Percentiles rank a stretch among this genome's conserved stretches.
Conservation (phyloP, 139 green algal species). For the Ettlia oleoabundans region DNA sequence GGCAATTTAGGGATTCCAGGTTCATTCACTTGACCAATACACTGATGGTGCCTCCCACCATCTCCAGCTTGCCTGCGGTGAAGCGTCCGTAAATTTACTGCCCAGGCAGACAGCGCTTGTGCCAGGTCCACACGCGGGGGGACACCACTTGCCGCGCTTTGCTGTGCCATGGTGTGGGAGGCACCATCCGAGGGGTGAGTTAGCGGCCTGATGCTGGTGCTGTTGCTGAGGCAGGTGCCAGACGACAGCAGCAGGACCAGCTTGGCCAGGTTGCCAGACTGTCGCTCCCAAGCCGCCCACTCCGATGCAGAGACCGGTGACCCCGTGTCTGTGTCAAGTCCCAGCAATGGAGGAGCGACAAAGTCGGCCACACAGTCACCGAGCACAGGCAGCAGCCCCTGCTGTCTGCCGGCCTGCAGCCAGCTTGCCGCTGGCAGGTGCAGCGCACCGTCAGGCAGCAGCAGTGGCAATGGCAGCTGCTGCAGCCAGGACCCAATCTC, state of each 20-base stretch:
- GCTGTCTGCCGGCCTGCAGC: not conserved
- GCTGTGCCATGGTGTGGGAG: no score
- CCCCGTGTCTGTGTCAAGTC: not conserved
- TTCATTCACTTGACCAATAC: no score
- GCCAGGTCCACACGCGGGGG: no score
- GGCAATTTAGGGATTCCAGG: no score
- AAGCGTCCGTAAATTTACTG: not conserved
- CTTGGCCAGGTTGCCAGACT: not conserved
- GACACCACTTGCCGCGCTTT: no score
- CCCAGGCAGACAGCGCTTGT: not conserved
- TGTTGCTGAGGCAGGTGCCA: no score
- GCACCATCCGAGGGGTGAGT: no score
- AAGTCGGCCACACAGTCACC: no score
- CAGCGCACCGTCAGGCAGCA: constrained; percentile 6
- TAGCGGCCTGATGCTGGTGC: no score
- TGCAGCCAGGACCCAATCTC: constrained; percentile 3
- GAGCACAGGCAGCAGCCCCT: constrained; percentile 4
- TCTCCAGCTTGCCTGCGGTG: not conserved
- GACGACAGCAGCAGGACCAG: constrained; percentile 2
- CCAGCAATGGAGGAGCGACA: no score
- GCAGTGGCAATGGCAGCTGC: constrained; percentile 9
- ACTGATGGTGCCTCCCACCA: not conserved
- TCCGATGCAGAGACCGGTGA: not conserved
- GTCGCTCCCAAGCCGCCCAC: constrained; percentile 14
- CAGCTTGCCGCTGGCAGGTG: not conserved